Conservation (phyloP, 257 asterid species). For the Nyctanthes arbortristis region DNA sequence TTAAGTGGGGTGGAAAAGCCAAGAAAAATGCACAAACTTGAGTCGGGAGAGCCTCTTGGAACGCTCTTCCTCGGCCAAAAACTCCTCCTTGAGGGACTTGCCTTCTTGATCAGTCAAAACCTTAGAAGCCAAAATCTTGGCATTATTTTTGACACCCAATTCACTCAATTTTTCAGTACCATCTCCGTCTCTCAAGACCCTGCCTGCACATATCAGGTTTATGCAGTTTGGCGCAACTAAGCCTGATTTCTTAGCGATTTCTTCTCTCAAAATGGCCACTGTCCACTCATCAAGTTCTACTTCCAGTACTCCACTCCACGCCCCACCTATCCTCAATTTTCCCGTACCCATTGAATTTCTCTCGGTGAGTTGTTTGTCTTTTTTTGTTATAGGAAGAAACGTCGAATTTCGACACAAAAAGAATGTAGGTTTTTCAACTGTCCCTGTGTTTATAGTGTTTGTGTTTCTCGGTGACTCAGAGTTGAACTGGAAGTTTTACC, state of each 20-base stretch:
- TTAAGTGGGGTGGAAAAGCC: background rate
- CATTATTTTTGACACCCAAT: conserved; percentile 76
- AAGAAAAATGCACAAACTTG: conserved; percentile 46
- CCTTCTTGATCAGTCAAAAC: conserved; percentile 60
- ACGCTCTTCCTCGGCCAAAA: conserved; percentile 93
- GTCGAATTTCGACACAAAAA: too few species aligned
- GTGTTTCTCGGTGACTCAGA: too few species aligned
- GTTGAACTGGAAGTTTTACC: too few species aligned
- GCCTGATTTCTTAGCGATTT: conserved; percentile 69
- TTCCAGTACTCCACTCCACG: conserved; percentile 89
- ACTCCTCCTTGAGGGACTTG: conserved; percentile 56
- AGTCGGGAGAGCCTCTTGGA: conserved; percentile 60
- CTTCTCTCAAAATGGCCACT: conserved; percentile 64
- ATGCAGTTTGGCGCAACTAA: conserved; percentile 47
- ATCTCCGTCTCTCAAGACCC: conserved; percentile 67
- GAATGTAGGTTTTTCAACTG: background rate
- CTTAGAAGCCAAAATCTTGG: conserved; percentile 76
- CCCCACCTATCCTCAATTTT: conserved; percentile 81
- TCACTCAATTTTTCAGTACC: conserved; percentile 58
- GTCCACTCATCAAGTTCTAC: conserved; percentile 82
- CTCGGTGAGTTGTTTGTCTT: background rate
- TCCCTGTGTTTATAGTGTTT: too few species aligned
- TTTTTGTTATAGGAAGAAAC: background rate
- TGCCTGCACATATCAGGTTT: conserved; percentile 73
- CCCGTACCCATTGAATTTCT: conserved; percentile 38